A percentile compares a stretch with the other conserved stretches of the same genome.
phyloP scores from a whole-genome alignment of 2,329 filamentous ascomycete genomes.

The Clathrospora elynae region DNA sequence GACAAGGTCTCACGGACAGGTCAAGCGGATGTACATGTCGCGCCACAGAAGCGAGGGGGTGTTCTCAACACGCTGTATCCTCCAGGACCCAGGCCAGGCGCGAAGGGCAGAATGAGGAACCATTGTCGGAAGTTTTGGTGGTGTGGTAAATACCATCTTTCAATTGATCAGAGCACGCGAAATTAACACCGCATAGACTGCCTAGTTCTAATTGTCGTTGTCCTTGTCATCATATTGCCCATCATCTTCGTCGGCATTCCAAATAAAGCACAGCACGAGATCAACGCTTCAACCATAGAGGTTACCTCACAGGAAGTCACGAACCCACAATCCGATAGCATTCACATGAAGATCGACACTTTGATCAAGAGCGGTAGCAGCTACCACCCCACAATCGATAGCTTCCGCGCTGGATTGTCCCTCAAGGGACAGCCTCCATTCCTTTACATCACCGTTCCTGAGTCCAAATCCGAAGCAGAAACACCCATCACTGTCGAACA shows the following conservation, averaged over 20 bases:
- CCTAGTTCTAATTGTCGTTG: conserved; percentile 56
- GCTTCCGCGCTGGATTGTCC: conserved; percentile 59
- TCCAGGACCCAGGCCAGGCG: conserved; percentile 40
- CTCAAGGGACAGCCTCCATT: conserved; percentile 53
- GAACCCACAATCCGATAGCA: conserved; percentile 55
- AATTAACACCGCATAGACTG: conserved; percentile 43
- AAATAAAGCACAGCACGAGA: conserved; percentile 60
- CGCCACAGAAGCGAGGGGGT: conserved; percentile 34
- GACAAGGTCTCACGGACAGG: conserved; percentile 21
- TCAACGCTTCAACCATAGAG: conserved; percentile 58
- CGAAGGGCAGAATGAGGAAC: conserved; percentile 41
- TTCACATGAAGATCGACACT: conserved; percentile 57
- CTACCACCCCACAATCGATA: conserved; percentile 61
- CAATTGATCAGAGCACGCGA: background rate
- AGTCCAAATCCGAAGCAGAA: conserved; percentile 51
- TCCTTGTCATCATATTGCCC: conserved; percentile 62
- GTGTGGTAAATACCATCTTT: conserved; percentile 41
- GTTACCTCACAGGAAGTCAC: conserved; percentile 59
- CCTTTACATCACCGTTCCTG: conserved; percentile 54
- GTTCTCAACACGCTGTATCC: conserved; percentile 44
- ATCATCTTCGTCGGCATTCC: conserved; percentile 65
- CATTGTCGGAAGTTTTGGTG: conserved; percentile 49
- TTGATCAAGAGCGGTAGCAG: conserved; percentile 55
- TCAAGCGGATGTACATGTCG: conserved; percentile 25
- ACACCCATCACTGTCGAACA: conserved; percentile 53